Evolutionary conservation across 768 basidiomycete species (phyloP).

Genomic region (Favolaschia claudopus): DNA sequence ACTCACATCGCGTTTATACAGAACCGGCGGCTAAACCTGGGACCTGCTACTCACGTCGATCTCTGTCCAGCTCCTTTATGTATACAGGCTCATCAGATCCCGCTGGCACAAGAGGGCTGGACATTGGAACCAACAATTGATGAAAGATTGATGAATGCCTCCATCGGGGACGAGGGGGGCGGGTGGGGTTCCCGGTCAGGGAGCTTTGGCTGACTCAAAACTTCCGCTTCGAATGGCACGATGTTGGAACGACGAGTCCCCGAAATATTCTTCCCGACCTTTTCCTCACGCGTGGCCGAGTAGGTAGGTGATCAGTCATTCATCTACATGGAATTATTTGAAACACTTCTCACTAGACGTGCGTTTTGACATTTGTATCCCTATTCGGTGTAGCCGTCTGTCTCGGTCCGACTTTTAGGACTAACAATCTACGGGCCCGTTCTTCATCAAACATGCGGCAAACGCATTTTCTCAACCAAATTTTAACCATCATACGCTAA

Average conservation of each 20-base stretch:
- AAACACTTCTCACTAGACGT: slow-evolving; percentile 14
- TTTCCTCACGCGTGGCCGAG: slow-evolving; percentile 22
- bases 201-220: not conserved
- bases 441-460: slow-evolving; percentile 5
- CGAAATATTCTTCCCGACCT: not conserved
- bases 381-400: not conserved
- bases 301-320: not conserved
- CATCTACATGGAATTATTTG: slow-evolving; percentile 6
- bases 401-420: not conserved
- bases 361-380: slow-evolving; percentile 1
- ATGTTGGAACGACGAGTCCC: slow-evolving; percentile 14
- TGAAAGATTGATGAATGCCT: slow-evolving; percentile 23
- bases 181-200: slow-evolving; percentile 15
- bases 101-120: not conserved
- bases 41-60: slow-evolving; percentile 6
- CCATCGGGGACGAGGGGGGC: slow-evolving; percentile 1
- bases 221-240: slow-evolving; percentile 19
- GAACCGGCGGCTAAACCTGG: not conserved
- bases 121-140: slow-evolving; percentile 19
- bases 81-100: slow-evolving; percentile 13
- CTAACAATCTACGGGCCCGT: not conserved
- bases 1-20: slow-evolving; percentile 18
- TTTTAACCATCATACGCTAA: not conserved
- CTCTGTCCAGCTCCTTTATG: slow-evolving; percentile 20
- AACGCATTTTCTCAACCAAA: not conserved